Base-by-base conservation (phyloP, 495 filamentous ascomycete genomes). In the Penicillium salamii region DNA sequence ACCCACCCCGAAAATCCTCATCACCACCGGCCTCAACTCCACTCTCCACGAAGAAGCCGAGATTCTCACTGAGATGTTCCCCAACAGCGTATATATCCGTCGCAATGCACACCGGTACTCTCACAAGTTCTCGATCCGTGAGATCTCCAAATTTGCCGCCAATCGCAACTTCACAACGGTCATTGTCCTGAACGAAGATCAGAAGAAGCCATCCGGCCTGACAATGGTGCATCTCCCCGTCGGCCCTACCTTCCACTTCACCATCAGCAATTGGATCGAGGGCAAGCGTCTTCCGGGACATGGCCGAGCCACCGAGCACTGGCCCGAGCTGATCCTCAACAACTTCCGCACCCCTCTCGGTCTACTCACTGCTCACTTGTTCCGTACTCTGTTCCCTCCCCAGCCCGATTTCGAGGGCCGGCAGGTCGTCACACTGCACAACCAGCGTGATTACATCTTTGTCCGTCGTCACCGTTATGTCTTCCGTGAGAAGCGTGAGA, bases 371-470 rank as follows among this genome's bases (percentile, higher is more conserved):
- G 93, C 91, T 9, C 85, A 88, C 53, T 75, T 95, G 1, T 92
- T 97, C 77, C 79, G 85, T 51, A 81, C 81, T 0, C 67, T 97
- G 32, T 97, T 93, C 72, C 91, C 92, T 1, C 76, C 85, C 2
- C 79, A 83, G 44, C 91, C 93, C 3, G 89, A 98, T 49, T 69
- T 96, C 2, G 72, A 79, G 20, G 92, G 92, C 5, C 72, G 93
- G 14, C 90, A 96, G 54, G 90, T 95, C 0, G 85, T 96, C 24
- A 96, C 91, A 5, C 61, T 96, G 37, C 92, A 97, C 65, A 96
- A 96, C 57, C 92, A 97, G 69, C 85, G 93, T 50, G 92, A 98
- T 68, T 98, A 95, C 68, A 89, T 96, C 54, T 98, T 98, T 59
- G 75, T 97, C 38, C 78, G 93, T 7, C 75, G 92, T 21, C 90